These are phyloP conservation scores for Pyricularia sp. DNA, from an alignment of 2,329 filamentous ascomycete genomes.

Conservation along the genomic window DNA sequence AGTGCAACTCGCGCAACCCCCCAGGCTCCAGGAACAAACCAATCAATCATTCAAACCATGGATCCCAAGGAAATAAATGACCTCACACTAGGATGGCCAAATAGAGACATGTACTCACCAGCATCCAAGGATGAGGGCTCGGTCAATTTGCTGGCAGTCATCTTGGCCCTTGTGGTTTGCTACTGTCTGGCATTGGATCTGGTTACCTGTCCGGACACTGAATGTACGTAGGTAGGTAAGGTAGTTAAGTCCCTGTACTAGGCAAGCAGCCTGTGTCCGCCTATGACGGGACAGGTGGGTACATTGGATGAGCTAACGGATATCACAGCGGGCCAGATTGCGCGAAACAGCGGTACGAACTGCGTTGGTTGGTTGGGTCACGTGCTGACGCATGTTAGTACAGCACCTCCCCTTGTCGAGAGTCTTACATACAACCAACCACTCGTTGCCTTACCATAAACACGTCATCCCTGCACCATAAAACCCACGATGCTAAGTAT, in stretches of 20 bases:
- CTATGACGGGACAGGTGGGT: background rate
- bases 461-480: too few species aligned
- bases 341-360: background rate
- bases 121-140: conserved; percentile 11
- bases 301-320: background rate
- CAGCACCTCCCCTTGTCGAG: too few species aligned
- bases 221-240: background rate
- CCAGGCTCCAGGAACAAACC: background rate
- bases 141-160: conserved; percentile 7
- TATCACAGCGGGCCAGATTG: background rate
- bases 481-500: too few species aligned
- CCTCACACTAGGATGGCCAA: background rate
- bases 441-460: background rate
- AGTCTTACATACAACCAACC: too few species aligned
- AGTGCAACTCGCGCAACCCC: background rate
- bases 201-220: background rate
- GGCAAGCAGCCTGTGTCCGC: too few species aligned
- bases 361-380: too few species aligned
- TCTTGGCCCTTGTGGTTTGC: conserved; percentile 3
- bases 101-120: conserved; percentile 6
- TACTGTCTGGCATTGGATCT: background rate
- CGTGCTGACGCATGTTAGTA: background rate
- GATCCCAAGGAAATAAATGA: background rate
- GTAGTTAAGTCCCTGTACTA: background rate
- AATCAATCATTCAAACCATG: background rate